phyloP scores from a whole-genome alignment of 2,329 filamentous ascomycete genomes.

The Huntiella omanensis region DNA sequence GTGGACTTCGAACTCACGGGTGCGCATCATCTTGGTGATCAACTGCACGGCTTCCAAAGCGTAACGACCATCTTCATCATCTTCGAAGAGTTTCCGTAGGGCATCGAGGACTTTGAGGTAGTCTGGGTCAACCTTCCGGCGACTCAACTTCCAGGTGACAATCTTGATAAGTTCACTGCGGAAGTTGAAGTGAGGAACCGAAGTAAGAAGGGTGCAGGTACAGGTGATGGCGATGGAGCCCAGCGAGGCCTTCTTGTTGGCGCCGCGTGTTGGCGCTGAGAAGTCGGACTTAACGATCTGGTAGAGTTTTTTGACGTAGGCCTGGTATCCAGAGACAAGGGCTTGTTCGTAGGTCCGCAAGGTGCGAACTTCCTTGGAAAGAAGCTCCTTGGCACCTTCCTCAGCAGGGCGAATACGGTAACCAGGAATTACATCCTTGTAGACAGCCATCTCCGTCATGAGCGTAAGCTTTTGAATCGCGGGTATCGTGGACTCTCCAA shows the following conservation, averaged over 20 bases:
- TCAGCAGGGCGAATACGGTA: slow-evolving; percentile 75
- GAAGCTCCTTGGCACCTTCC: slow-evolving; percentile 55
- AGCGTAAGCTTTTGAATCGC: slow-evolving; percentile 73
- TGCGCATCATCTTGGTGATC: slow-evolving; percentile 89
- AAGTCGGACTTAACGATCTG: slow-evolving; percentile 42
- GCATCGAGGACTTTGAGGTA: slow-evolving; percentile 62
- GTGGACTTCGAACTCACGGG: slow-evolving; percentile 61
- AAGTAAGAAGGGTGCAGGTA: slow-evolving; percentile 58
- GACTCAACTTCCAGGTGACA: slow-evolving; percentile 64
- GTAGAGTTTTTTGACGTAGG: slow-evolving; percentile 60
- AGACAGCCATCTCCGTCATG: slow-evolving; percentile 73
- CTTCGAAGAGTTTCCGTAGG: slow-evolving; percentile 61
- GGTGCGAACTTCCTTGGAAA: slow-evolving; percentile 80
- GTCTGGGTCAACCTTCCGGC: slow-evolving; percentile 50
- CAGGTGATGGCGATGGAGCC: slow-evolving; percentile 68
- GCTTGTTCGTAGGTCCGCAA: slow-evolving; percentile 74
- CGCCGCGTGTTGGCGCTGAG: slow-evolving; percentile 14
- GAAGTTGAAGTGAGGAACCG: slow-evolving; percentile 95
- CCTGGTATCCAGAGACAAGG: slow-evolving; percentile 67
- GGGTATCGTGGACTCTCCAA: slow-evolving; percentile 49
- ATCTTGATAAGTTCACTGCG: slow-evolving; percentile 74
- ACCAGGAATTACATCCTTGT: slow-evolving; percentile 89
- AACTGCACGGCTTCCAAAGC: slow-evolving; percentile 73
- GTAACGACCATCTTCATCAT: slow-evolving; percentile 78
- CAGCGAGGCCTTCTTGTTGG: slow-evolving; percentile 25